These are phyloP conservation scores for Pythium aphanidermatum DNA, from an alignment of 352 stramenopile genomes.

Conservation along the genomic window DNA sequence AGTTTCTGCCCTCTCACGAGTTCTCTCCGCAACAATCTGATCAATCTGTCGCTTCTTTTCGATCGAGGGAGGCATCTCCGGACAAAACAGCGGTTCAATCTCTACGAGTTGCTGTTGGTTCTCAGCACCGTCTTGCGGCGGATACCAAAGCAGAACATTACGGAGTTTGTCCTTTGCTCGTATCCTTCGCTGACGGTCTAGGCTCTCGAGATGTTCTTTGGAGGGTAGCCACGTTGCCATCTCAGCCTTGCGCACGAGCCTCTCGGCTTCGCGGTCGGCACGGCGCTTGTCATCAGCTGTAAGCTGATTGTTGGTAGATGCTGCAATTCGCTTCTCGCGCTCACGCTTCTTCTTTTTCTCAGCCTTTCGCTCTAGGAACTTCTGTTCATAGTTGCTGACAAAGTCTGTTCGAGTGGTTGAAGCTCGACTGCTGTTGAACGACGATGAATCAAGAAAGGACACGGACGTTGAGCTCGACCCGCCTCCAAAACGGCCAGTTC, in stretches of 20 bases:
- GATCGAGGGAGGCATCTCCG: neutral
- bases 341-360: slow-evolving; percentile 41
- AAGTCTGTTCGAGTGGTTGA: slow-evolving; percentile 42
- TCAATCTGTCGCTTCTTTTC: slow-evolving; percentile 14
- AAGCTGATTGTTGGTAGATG: slow-evolving; percentile 30
- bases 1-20: neutral
- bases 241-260: slow-evolving; percentile 32
- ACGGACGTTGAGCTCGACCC: slow-evolving; percentile 19
- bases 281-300: slow-evolving; percentile 38
- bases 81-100: slow-evolving; percentile 37
- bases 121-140: slow-evolving; percentile 5
- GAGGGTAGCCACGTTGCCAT: slow-evolving; percentile 54
- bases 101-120: slow-evolving; percentile 14
- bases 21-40: slow-evolving; percentile 5
- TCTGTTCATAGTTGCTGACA: slow-evolving; percentile 46
- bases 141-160: slow-evolving; percentile 48
- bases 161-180: slow-evolving; percentile 35
- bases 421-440: slow-evolving; percentile 21
- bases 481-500: slow-evolving; percentile 21
- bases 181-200: slow-evolving; percentile 30
- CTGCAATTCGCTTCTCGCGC: slow-evolving; percentile 28
- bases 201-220: slow-evolving; percentile 23
- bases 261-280: slow-evolving; percentile 44
- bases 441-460: slow-evolving; percentile 41
- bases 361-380: slow-evolving; percentile 45